Percentiles rank a stretch among this genome's conserved stretches.
Evolutionary conservation across 129 eudicot genomes (phyloP).

Genomic region (Chrysanthemum makinoi): DNA sequence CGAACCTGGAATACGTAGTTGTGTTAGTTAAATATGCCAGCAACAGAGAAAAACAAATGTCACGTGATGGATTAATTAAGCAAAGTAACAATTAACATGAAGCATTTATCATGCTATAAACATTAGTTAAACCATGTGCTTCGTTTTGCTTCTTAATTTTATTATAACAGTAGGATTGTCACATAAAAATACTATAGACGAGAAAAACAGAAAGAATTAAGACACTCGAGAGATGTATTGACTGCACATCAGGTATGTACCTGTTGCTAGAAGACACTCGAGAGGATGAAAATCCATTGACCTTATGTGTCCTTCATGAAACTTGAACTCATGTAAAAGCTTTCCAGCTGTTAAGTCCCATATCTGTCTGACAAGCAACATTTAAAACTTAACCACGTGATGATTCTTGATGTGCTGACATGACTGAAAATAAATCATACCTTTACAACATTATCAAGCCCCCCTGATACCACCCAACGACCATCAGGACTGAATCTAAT

Average conservation of each 20-base stretch:
- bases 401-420: slow-evolving; percentile 17
- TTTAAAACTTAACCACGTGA: slow-evolving; percentile 14
- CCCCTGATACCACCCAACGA: slow-evolving; percentile 98
- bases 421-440: slow-evolving; percentile 36
- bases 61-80: not conserved
- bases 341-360: slow-evolving; percentile 99
- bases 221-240: not conserved
- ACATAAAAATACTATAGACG: not conserved
- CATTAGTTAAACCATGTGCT: not conserved
- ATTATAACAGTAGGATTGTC: not conserved
- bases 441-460: slow-evolving; percentile 88
- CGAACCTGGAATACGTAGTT: slow-evolving; percentile 60
- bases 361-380: slow-evolving; percentile 46
- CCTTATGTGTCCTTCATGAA: slow-evolving; percentile 89
- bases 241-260: slow-evolving; percentile 20
- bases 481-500: slow-evolving; percentile 95
- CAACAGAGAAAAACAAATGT: not conserved
- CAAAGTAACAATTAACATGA: not conserved
- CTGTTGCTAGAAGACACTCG: slow-evolving; percentile 91
- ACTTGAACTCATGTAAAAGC: slow-evolving; percentile 85
- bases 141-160: too few species aligned
- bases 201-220: not conserved
- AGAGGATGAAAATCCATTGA: slow-evolving; percentile 91
- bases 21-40: slow-evolving; percentile 6
- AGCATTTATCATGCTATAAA: too few species aligned